Conservation (phyloP, 2,329 filamentous ascomycete species). For the Coniella lustricola region DNA sequence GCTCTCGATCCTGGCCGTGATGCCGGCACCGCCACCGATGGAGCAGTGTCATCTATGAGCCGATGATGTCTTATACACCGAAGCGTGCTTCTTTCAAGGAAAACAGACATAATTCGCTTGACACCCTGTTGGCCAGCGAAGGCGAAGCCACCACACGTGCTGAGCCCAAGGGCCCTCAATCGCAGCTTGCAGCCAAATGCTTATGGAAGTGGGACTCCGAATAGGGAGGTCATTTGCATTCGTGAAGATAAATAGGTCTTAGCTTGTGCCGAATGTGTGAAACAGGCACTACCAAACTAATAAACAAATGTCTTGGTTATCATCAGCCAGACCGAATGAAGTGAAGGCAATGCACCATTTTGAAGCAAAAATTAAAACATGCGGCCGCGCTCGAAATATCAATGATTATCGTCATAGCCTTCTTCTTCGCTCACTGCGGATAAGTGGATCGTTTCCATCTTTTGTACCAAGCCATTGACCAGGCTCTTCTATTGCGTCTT, state of each 20-base stretch:
- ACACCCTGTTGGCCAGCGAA: no score
- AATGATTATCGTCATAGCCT: slow-evolving; percentile 1
- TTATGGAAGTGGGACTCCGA: neutral
- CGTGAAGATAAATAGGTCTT: neutral
- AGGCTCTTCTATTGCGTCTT: slow-evolving; percentile 73
- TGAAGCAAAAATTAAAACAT: slow-evolving; percentile 1
- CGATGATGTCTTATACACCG: no score
- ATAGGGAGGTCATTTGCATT: neutral
- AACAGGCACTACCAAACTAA: neutral
- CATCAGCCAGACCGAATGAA: neutral
- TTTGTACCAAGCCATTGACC: neutral
- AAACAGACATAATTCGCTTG: no score
- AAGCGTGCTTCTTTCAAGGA: no score
- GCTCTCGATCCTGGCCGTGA: no score
- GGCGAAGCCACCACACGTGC: neutral
- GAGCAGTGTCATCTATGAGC: no score
- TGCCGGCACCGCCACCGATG: no score
- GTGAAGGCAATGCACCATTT: neutral
- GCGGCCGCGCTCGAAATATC: neutral
- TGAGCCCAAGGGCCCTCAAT: neutral
- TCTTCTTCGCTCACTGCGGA: no score
- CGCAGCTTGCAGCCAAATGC: neutral
- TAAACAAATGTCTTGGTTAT: neutral
- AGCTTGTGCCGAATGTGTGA: neutral
- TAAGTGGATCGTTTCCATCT: no score